Conservation (phyloP, 306 rosid species). For the Benincasa hispida region DNA sequence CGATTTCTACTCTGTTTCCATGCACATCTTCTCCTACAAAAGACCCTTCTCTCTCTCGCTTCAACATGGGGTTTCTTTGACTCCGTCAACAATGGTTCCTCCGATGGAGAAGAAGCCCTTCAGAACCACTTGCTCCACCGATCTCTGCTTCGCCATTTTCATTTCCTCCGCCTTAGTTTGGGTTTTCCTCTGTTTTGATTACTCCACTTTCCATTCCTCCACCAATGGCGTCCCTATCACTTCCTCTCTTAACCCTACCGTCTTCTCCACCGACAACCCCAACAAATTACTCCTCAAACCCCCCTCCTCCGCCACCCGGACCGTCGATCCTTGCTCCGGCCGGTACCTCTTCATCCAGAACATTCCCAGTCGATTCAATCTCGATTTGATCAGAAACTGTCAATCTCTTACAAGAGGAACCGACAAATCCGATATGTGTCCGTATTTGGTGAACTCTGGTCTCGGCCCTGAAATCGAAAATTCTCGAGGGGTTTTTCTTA, state of each 20-base stretch:
- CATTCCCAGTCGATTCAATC: slow-evolving; percentile 57
- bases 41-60: background rate
- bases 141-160: slow-evolving; percentile 3
- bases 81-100: no score
- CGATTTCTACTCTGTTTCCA: background rate
- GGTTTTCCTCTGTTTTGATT: slow-evolving; percentile 13
- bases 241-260: background rate
- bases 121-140: background rate
- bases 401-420: slow-evolving; percentile 55
- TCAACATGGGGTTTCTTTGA: background rate
- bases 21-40: background rate
- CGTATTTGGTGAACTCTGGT: slow-evolving; percentile 46
- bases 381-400: slow-evolving; percentile 35
- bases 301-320: background rate
- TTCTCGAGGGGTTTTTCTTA: slow-evolving; percentile 25
- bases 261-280: background rate
- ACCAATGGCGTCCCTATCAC: background rate
- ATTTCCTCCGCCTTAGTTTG: background rate
- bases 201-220: background rate
- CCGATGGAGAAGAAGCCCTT: slow-evolving; percentile 4
- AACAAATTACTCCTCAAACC: background rate
- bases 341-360: slow-evolving; percentile 49
- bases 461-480: slow-evolving; percentile 37
- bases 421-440: slow-evolving; percentile 59
- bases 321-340: slow-evolving; percentile 35